Conservation (phyloP, 2,329 filamentous ascomycete species). For the Leptographium wingfieldii region DNA sequence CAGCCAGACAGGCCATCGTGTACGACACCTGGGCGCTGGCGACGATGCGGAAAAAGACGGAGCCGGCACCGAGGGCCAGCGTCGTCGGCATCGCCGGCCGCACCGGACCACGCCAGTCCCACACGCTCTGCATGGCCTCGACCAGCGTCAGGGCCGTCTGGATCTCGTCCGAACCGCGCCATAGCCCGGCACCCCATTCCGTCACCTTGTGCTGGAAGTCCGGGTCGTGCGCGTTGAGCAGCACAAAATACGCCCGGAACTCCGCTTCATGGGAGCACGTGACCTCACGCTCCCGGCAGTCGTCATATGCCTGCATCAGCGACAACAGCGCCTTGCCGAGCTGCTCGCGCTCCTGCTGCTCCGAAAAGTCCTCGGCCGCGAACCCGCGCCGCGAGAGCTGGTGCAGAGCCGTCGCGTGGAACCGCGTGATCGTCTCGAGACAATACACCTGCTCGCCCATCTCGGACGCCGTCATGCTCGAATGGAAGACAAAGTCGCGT, state of each 20-base stretch:
- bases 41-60: constrained; percentile 48
- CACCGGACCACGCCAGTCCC: constrained; percentile 44
- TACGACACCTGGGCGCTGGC: constrained; percentile 46
- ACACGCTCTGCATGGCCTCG: constrained; percentile 46
- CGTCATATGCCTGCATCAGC: constrained; percentile 53
- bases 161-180: constrained; percentile 43
- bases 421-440: constrained; percentile 52
- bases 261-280: constrained; percentile 50
- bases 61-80: constrained; percentile 34
- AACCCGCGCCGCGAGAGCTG: constrained; percentile 45
- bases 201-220: constrained; percentile 42
- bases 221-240: constrained; percentile 48
- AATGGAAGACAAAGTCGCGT: constrained; percentile 56
- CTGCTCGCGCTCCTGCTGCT: constrained; percentile 57
- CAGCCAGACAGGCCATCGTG: constrained; percentile 57
- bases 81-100: constrained; percentile 35
- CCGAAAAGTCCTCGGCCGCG: constrained; percentile 47
- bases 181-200: constrained; percentile 43
- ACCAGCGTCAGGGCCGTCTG: constrained; percentile 48
- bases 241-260: constrained; percentile 52
- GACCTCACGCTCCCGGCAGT: constrained; percentile 46
- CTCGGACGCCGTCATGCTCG: constrained; percentile 43
- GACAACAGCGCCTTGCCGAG: constrained; percentile 53
- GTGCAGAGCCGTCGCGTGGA: constrained; percentile 53
- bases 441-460: constrained; percentile 48